These are phyloP conservation scores for Mycosarcoma mackinlayi DNA, from an alignment of 1,284 basidiomycete species.

Conservation along the genomic window DNA sequence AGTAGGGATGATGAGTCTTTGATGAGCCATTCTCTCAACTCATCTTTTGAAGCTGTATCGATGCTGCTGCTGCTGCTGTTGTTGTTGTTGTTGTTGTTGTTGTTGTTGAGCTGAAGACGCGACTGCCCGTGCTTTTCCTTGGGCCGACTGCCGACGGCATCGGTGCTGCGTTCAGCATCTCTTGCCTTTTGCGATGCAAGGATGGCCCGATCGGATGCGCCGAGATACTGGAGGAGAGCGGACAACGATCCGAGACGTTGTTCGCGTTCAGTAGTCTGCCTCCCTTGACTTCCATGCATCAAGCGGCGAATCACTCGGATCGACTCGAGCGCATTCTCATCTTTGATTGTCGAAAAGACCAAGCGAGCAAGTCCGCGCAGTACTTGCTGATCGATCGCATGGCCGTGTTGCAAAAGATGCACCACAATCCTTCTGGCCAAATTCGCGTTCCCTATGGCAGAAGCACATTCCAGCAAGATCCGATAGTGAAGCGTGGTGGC, in stretches of 20 bases:
- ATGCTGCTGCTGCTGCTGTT: background rate
- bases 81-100: background rate
- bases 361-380: constrained; percentile 22
- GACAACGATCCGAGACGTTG: constrained; percentile 19
- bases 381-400: constrained; percentile 22
- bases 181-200: constrained; percentile 21
- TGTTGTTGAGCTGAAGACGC: background rate
- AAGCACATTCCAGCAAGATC: constrained; percentile 33
- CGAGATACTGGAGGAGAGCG: constrained; percentile 16
- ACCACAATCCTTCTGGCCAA: constrained; percentile 26
- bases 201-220: constrained; percentile 11
- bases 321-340: constrained; percentile 31
- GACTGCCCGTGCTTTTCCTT: background rate
- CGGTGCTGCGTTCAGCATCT: constrained; percentile 2
- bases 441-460: constrained; percentile 18
- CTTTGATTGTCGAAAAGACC: constrained; percentile 38
- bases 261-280: background rate
- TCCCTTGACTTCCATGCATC: background rate
- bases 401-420: constrained; percentile 18
- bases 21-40: constrained; percentile 36
- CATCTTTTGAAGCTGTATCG: constrained; percentile 16
- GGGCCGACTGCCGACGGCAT: background rate
- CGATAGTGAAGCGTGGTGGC: constrained; percentile 30
- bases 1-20: constrained; percentile 23
- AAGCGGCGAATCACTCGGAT: constrained; percentile 17